These are phyloP conservation scores for Diaporthe longicolla DNA, from an alignment of 2,329 filamentous ascomycete genomes.

Conservation along the genomic window DNA sequence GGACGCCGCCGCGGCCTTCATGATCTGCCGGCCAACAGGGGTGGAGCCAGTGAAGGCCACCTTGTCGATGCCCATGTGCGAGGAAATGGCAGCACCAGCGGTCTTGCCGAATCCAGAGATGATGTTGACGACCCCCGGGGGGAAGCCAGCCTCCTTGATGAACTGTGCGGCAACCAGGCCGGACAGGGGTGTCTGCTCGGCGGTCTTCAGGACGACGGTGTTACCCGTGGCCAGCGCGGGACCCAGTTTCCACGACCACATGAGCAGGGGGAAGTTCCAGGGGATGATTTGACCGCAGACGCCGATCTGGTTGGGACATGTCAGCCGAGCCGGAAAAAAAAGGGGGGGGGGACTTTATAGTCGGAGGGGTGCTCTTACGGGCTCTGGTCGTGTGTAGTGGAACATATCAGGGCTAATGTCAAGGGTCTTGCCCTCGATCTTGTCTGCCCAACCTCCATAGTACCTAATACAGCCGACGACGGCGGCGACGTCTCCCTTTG, in stretches of 20 bases:
- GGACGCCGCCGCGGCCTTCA: slow-evolving; percentile 83
- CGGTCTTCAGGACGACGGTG: slow-evolving; percentile 72
- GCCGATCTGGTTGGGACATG: slow-evolving; percentile 64
- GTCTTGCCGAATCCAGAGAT: slow-evolving; percentile 76
- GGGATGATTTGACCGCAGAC: slow-evolving; percentile 87
- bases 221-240: slow-evolving; percentile 75
- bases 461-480: slow-evolving; percentile 83
- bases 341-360: neutral
- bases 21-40: slow-evolving; percentile 75
- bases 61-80: slow-evolving; percentile 77
- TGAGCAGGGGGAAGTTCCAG: slow-evolving; percentile 81
- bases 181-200: slow-evolving; percentile 73
- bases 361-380: slow-evolving; percentile 59
- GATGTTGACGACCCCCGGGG: slow-evolving; percentile 80
- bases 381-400: slow-evolving; percentile 86
- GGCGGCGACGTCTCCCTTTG: slow-evolving; percentile 79
- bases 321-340: slow-evolving; percentile 4
- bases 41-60: slow-evolving; percentile 82
- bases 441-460: slow-evolving; percentile 93
- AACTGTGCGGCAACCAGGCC: slow-evolving; percentile 74
- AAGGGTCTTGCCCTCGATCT: slow-evolving; percentile 89
- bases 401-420: slow-evolving; percentile 84
- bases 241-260: slow-evolving; percentile 81
- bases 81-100: slow-evolving; percentile 75
- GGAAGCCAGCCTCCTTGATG: slow-evolving; percentile 79